Evolutionary conservation across 768 basidiomycete species (phyloP), one percentile per base, ranked within the genome.

Genomic region (Rhodosporidiobolus odoratus): DNA sequence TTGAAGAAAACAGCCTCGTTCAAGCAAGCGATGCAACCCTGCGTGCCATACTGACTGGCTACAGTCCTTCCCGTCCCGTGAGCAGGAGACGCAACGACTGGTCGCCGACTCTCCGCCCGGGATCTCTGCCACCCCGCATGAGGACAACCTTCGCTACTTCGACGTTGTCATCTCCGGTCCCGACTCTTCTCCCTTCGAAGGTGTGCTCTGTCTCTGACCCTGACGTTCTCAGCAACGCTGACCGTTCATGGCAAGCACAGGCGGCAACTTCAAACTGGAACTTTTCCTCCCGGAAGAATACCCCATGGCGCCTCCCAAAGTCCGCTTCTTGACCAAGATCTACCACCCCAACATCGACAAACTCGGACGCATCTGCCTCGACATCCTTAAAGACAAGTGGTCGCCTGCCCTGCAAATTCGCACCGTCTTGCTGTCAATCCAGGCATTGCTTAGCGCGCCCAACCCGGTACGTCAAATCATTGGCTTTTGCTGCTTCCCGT

Each of bases 281-380:
- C 84, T 99, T 53, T 99, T 98, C 83, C 83, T 99, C 35, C 96
- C 96, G 7, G 96, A 98, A 81, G 96, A 98, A 80, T 99, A 99
- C 81, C 96, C 96, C 1, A 99, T 99, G 96, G 90, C 89, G 59
- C 95, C 96, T 0, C 96, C 96, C 32, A 99, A 99, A 82, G 96
- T 99, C 67, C 85, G 95, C 75, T 77, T 77, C 73, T 58, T 75
- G 32, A 75, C 71, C 32, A 74, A 76, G 73, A 95, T 97, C 80
- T 98, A 96, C 79, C 96, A 98, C 77, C 96, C 96, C 58, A 99
- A 99, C 80, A 99, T 99, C 82, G 95, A 99, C 81, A 99, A 99
- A 81, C 89, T 99, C 38, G 96, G 96, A 43, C 87, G 96, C 27
- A 99, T 99, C 81, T 99, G 96, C 81, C 82, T 99, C 66, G 96